Evolutionary conservation across 352 stramenopile genomes (phyloP).

Genomic region (Globisporangium spiculum): DNA sequence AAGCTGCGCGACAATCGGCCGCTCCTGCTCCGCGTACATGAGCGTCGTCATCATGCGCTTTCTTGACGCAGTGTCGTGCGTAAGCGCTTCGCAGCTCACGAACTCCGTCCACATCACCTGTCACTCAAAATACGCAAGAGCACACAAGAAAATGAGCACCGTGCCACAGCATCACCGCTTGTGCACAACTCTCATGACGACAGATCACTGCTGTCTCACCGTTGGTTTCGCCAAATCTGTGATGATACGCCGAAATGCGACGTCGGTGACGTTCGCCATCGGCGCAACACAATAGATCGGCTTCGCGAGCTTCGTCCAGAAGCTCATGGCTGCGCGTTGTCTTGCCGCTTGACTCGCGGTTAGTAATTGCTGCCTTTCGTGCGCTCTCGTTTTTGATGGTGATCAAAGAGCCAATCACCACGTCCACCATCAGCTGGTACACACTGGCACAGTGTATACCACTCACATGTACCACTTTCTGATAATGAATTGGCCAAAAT

Average conservation of each 20-base stretch:
- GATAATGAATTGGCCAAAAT: background rate
- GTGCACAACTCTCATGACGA: background rate
- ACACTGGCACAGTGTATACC: background rate
- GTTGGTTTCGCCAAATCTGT: conserved; percentile 75
- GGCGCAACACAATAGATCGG: conserved; percentile 80
- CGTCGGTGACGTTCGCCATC: conserved; percentile 85
- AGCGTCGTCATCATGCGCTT: conserved; percentile 78
- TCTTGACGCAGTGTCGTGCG: conserved; percentile 52
- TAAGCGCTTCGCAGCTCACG: conserved; percentile 81
- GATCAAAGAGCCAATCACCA: conserved; percentile 5
- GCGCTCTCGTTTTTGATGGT: background rate
- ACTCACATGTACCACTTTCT: conserved; percentile 1
- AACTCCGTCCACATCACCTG: conserved; percentile 85
- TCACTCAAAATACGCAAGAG: background rate
- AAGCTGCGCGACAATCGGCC: conserved; percentile 75
- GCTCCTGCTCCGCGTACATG: conserved; percentile 68
- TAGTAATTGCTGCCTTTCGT: conserved; percentile 1
- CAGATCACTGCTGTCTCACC: conserved; percentile 11
- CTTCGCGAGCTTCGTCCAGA: conserved; percentile 60
- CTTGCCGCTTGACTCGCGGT: too few relatives aligned
- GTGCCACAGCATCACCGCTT: background rate
- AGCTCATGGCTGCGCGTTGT: conserved; percentile 27
- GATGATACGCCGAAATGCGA: conserved; percentile 67
- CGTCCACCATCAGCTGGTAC: background rate
- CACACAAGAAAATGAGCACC: conserved; percentile 7